phyloP scores from a whole-genome alignment of 257 asterid genomes.

The Paraleonurus japonicus region DNA sequence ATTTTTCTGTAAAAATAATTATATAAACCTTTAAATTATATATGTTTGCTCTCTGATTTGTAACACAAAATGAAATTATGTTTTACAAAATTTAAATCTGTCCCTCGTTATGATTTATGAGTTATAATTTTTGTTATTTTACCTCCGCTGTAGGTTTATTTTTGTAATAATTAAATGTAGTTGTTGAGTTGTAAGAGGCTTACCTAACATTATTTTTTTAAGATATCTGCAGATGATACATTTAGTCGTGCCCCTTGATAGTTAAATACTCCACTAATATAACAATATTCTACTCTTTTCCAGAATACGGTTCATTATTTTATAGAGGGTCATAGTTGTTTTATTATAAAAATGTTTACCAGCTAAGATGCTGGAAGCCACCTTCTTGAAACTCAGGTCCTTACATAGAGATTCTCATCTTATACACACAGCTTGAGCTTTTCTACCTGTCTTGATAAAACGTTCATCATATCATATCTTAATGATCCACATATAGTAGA shows the following conservation, averaged over 20 bases:
- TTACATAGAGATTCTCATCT: background rate
- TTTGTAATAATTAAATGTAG: background rate
- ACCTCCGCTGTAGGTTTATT: background rate
- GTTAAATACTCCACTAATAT: background rate
- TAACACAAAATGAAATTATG: background rate
- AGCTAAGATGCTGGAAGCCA: background rate
- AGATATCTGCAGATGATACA: background rate
- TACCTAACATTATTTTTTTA: background rate
- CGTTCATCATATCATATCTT: background rate
- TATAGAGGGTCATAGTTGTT: background rate
- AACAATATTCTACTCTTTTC: constrained; percentile 1
- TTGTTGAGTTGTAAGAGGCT: background rate
- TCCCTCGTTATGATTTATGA: background rate
- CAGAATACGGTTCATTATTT: constrained; percentile 14
- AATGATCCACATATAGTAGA: background rate
- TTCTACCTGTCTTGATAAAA: background rate
- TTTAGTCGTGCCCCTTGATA: constrained; percentile 15
- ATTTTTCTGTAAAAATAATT: no score
- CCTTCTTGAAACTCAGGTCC: constrained; percentile 16
- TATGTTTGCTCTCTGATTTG: background rate
- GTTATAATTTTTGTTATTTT: background rate
- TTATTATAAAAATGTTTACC: background rate
- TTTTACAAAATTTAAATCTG: background rate
- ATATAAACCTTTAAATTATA: no score
- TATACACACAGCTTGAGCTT: background rate